These are phyloP conservation scores for Hypoxylon fragiforme DNA, from an alignment of 495 filamentous ascomycete genomes.

Conservation along the genomic window DNA sequence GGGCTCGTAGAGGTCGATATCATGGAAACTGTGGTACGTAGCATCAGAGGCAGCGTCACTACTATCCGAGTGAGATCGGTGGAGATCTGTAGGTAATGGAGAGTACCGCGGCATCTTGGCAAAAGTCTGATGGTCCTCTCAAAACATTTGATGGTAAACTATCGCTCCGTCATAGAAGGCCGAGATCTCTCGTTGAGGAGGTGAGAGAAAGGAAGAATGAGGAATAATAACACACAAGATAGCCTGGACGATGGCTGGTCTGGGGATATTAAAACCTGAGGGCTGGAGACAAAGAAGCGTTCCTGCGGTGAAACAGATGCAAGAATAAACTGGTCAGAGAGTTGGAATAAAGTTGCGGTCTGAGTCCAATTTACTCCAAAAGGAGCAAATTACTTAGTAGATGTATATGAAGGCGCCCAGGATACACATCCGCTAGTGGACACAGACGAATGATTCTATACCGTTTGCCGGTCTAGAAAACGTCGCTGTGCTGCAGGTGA, in stretches of 20 bases:
- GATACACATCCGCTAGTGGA: conserved; percentile 19
- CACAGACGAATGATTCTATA: conserved; percentile 9
- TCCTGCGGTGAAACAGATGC: conserved; percentile 18
- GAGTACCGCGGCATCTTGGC: conserved; percentile 40
- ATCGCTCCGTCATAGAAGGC: neutral
- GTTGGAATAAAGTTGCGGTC: conserved; percentile 32
- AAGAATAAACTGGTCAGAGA: conserved; percentile 4
- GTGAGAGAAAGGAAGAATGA: neutral
- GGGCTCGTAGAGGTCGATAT: conserved; percentile 45
- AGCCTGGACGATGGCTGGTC: neutral
- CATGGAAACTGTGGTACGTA: conserved; percentile 54
- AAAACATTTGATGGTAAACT: conserved; percentile 16
- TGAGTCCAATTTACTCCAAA: conserved; percentile 23
- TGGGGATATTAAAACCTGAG: neutral
- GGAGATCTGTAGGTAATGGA: conserved; percentile 27
- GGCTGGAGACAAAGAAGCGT: conserved; percentile 10
- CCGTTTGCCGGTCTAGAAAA: conserved; percentile 6
- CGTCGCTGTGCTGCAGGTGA: conserved; percentile 15
- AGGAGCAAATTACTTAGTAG: conserved; percentile 17
- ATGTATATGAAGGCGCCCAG: conserved; percentile 20
- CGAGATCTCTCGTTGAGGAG: neutral
- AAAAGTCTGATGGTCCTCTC: conserved; percentile 5
- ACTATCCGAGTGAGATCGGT: conserved; percentile 45
- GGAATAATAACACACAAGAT: no score
- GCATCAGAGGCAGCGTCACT: conserved; percentile 47